Conservation (phyloP, 768 basidiomycete species). For the Crucibulum laeve region DNA sequence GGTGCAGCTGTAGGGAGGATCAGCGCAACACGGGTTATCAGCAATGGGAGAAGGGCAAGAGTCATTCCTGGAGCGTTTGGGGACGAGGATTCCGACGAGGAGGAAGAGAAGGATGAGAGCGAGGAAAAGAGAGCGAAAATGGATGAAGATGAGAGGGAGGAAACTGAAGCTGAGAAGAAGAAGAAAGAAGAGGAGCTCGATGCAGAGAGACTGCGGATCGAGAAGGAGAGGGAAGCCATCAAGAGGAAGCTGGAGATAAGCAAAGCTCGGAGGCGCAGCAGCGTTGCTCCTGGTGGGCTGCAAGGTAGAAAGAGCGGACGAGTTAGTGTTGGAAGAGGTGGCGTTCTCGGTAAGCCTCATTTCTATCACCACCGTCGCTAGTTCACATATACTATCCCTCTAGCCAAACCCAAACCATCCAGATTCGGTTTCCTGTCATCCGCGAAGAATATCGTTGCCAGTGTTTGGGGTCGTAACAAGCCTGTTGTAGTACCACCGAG, state of each 20-base stretch:
- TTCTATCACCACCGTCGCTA: background rate
- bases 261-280: slow-evolving; percentile 68
- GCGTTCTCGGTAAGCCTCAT: slow-evolving; percentile 31
- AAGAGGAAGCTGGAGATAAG: slow-evolving; percentile 62
- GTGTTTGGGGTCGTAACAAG: slow-evolving; percentile 66
- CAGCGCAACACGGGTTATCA: slow-evolving; percentile 43
- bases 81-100: slow-evolving; percentile 46
- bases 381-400: background rate
- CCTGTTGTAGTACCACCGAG: slow-evolving; percentile 18
- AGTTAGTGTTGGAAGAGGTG: slow-evolving; percentile 35
- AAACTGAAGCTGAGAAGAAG: slow-evolving; percentile 23
- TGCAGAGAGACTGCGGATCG: slow-evolving; percentile 40
- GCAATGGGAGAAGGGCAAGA: slow-evolving; percentile 37
- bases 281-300: slow-evolving; percentile 39
- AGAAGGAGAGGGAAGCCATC: slow-evolving; percentile 54
- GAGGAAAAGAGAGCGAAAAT: slow-evolving; percentile 31
- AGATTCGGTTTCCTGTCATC: slow-evolving; percentile 70
- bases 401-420: slow-evolving; percentile 41
- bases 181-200: slow-evolving; percentile 36
- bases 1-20: slow-evolving; percentile 22
- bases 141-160: slow-evolving; percentile 27
- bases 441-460: slow-evolving; percentile 68
- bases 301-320: slow-evolving; percentile 24
- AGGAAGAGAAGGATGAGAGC: slow-evolving; percentile 32
- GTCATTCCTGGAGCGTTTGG: slow-evolving; percentile 57